phyloP scores from a whole-genome alignment of 2,329 filamentous ascomycete species.

The Cercospora sesami region DNA sequence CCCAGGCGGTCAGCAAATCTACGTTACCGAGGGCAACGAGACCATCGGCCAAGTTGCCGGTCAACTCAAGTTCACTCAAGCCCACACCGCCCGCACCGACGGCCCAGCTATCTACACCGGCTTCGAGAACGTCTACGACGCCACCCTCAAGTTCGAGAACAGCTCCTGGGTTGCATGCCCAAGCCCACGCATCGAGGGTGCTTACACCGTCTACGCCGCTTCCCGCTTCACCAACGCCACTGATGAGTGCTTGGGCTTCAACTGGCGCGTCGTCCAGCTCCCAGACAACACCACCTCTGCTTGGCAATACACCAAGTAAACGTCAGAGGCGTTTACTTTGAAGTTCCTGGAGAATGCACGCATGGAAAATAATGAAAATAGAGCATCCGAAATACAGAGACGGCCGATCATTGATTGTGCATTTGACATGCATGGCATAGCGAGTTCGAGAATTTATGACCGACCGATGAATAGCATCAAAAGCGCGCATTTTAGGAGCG shows the following conservation, averaged over 20 bases:
- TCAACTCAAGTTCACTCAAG: slow-evolving; percentile 34
- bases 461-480: neutral
- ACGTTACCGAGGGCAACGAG: slow-evolving; percentile 29
- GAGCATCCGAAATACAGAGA: neutral
- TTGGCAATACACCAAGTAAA: slow-evolving; percentile 20
- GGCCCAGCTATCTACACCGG: slow-evolving; percentile 29
- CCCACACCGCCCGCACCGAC: slow-evolving; percentile 32
- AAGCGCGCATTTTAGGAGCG: neutral
- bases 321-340: neutral
- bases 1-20: slow-evolving; percentile 37
- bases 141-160: slow-evolving; percentile 19
- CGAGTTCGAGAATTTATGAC: neutral
- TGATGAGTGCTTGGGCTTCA: slow-evolving; percentile 14
- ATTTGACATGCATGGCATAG: neutral
- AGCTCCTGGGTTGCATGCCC: slow-evolving; percentile 20
- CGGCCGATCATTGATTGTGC: neutral
- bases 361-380: neutral
- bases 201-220: slow-evolving; percentile 11
- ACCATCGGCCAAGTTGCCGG: slow-evolving; percentile 24
- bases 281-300: neutral
- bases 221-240: slow-evolving; percentile 9
- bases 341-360: neutral
- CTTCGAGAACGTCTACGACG: slow-evolving; percentile 23
- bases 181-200: neutral
- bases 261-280: neutral